phyloP scores from a whole-genome alignment of 805 yeast species.

The Dipodascopsis tothii region DNA sequence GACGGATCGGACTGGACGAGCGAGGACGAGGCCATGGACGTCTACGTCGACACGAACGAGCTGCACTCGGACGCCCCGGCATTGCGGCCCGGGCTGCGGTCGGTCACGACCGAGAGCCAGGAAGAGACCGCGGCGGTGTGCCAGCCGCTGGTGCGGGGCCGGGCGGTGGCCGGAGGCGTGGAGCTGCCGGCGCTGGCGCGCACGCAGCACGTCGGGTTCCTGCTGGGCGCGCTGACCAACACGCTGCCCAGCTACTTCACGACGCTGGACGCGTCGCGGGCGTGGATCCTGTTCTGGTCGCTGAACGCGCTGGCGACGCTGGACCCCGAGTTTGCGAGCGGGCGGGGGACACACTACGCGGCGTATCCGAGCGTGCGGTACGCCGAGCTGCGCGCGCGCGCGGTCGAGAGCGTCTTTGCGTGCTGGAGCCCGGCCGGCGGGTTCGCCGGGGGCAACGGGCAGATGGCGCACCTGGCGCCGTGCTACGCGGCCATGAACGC shows the following conservation, averaged over 20 bases:
- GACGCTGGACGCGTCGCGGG: conserved; percentile 77
- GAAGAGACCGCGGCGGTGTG: conserved; percentile 12
- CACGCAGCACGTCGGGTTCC: conserved; percentile 1
- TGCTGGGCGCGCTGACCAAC: conserved; percentile 2
- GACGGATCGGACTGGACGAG: no score
- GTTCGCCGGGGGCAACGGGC: conserved; percentile 79
- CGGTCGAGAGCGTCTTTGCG: conserved; percentile 29
- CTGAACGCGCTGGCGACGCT: conserved; percentile 46
- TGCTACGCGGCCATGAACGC: conserved; percentile 70
- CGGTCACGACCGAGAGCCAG: conserved; percentile 16
- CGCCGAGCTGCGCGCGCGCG: conserved; percentile 23
- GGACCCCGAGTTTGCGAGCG: conserved; percentile 28
- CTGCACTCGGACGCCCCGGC: conserved; percentile 7
- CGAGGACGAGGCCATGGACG: no score
- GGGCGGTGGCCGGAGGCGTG: conserved; percentile 2
- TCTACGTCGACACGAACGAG: conserved; percentile 3
- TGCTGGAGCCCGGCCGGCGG: conserved; percentile 46
- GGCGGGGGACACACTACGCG: neutral
- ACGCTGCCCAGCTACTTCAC: conserved; percentile 45
- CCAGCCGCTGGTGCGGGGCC: no score
- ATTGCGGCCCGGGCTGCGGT: conserved; percentile 6
- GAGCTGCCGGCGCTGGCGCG: conserved; percentile 6
- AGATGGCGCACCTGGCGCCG: conserved; percentile 76
- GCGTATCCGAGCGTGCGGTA: neutral
- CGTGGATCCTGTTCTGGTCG: conserved; percentile 88